Evolutionary conservation across 202 grass and related monocot genomes (phyloP).

Genomic region (Schoenoplectus tabernaemontani): DNA sequence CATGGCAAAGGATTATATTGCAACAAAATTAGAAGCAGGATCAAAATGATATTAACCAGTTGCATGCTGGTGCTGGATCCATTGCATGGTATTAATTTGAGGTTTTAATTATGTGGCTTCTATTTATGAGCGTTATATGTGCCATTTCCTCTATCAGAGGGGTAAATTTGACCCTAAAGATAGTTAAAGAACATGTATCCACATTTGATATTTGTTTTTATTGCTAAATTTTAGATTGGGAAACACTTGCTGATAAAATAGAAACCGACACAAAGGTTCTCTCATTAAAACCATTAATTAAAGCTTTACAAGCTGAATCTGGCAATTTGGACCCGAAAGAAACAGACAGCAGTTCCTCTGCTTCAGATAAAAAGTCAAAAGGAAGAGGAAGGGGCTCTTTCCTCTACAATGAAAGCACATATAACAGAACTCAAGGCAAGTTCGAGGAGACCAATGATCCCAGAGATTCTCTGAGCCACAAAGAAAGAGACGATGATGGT

Average conservation of each 20-base stretch:
- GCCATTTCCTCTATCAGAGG: background rate
- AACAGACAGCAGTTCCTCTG: constrained; percentile 22
- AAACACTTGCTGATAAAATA: constrained; percentile 53
- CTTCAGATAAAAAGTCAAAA: constrained; percentile 47
- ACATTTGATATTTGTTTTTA: constrained; percentile 12
- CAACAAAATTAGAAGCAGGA: background rate
- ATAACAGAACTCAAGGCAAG: constrained; percentile 55
- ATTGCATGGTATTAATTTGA: background rate
- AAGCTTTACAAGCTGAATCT: background rate
- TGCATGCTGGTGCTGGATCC: background rate
- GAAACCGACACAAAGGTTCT: constrained; percentile 29
- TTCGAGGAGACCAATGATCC: background rate
- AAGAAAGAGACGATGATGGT: constrained; percentile 29
- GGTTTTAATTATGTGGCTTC: background rate
- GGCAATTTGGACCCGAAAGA: constrained; percentile 20
- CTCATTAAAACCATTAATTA: constrained; percentile 18
- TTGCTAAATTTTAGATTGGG: constrained; percentile 63
- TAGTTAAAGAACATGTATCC: background rate
- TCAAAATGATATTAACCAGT: background rate
- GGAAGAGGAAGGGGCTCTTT: constrained; percentile 83
- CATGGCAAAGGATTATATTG: background rate
- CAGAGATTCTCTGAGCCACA: background rate
- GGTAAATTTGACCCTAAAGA: background rate
- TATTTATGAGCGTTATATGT: background rate
- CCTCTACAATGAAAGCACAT: constrained; percentile 75